Percentiles rank a stretch among this genome's conserved stretches.
Evolutionary conservation across 139 green algal genomes (phyloP).

Genomic region (Closterium sp.): DNA sequence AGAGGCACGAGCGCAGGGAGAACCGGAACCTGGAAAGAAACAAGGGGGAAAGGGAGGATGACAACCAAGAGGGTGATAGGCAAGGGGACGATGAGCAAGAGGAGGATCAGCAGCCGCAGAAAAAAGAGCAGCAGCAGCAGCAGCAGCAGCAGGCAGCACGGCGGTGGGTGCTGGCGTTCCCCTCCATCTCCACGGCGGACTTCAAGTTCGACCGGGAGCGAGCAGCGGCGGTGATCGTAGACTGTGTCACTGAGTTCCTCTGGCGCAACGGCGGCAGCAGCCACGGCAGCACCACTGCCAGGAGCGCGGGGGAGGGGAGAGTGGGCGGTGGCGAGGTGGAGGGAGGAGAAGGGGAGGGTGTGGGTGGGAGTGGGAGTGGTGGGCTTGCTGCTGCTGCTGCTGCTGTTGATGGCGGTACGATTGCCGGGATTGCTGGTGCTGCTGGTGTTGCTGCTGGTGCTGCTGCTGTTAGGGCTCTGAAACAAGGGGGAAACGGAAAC

Average conservation of each 20-base stretch:
- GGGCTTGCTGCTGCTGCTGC: not conserved
- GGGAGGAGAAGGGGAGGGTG: not conserved
- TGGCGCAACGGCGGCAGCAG: not conserved
- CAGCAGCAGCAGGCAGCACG: not conserved
- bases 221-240: slow-evolving; percentile 30
- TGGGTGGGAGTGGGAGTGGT: not conserved
- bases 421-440: not conserved
- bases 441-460: not conserved
- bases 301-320: not conserved
- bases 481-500: not conserved
- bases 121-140: no score
- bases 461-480: not conserved
- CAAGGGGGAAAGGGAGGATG: not conserved
- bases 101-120: not conserved
- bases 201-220: slow-evolving; percentile 44
- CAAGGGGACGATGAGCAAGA: no score
- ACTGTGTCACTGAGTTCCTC: slow-evolving; percentile 28
- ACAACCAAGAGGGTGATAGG: not conserved
- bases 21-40: not conserved
- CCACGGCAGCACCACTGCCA: not conserved
- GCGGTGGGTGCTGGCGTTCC: slow-evolving; percentile 19
- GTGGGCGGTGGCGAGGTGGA: not conserved
- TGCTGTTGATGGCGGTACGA: not conserved
- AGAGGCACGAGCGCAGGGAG: not conserved
- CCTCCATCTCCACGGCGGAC: slow-evolving; percentile 35